Evolutionary conservation across 768 basidiomycete species (phyloP), one percentile per base, ranked within the genome.

Genomic region (Neoboletus magnificus): DNA sequence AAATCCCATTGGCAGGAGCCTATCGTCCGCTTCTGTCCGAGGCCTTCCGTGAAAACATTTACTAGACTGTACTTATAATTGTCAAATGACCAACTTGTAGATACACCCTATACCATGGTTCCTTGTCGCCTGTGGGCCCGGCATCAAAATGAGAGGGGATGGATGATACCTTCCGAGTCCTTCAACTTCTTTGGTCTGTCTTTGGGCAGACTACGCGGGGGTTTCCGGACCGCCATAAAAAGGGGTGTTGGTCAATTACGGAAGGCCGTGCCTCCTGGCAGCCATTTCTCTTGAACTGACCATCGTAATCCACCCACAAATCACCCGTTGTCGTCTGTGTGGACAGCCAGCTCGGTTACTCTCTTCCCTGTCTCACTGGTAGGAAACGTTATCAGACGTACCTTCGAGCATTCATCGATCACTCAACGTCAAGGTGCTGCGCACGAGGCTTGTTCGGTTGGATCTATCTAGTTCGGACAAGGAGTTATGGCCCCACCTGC

Each of bases 401-500:
- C 35, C 22, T 10, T 47, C 13, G 12, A 33, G 27, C 35, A 18
- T n/a, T 30, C 22, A 8, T 30, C 35, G 22, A 49, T 50, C 32
- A 12, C 23, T 36, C 40, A 6, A 4, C n/a, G 22, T 25, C 37
- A 40, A 18, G 41, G 46, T 53, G 54, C 64, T 66, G 65, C 56
- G 64, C 48, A 56, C 33, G 47, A 48, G 8, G 25, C 48, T 13
- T 18, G 33, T 57, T 42, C 63, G 42, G 30, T 29, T 29, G 51
- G 48, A 22, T 52, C 44, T 35, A 43, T 44, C 46, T 54, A 54
- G 54, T 23, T 49, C 18, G 44, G 23, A 59, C 36, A 23, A 43
- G 48, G 22, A 35, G 7, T 27, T 9, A 71, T 72, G 70, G 45
- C 67, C 20, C 67, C 71, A 12, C 69, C 65, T 30, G 71, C 62